Percentiles rank a stretch among this genome's conserved stretches.
phyloP scores from a whole-genome alignment of 1,284 basidiomycete genomes.

The Ceratobasidium sp. region DNA sequence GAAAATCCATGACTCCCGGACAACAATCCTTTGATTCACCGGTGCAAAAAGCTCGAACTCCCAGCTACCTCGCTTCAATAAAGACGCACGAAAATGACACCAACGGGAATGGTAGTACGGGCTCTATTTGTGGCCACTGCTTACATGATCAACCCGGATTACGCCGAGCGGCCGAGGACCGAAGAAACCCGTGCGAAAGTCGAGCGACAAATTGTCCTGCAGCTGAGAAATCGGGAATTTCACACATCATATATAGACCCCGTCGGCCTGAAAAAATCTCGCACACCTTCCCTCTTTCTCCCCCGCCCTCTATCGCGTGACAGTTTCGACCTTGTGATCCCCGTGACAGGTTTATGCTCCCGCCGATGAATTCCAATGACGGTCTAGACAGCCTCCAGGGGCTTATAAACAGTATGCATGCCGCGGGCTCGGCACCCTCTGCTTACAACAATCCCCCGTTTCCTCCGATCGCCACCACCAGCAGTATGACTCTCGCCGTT shows the following conservation, averaged over 20 bases:
- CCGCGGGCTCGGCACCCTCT: slow-evolving; percentile 5
- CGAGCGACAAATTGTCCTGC: not conserved
- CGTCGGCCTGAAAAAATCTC: not conserved
- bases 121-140: slow-evolving; percentile 14
- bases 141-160: slow-evolving; percentile 13
- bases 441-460: too few relatives aligned
- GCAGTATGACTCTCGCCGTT: not conserved
- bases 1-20: not conserved
- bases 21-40: not conserved
- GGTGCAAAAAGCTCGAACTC: not conserved
- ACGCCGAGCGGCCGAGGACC: not conserved
- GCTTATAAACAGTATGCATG: slow-evolving; percentile 41
- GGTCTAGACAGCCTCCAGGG: slow-evolving; percentile 18
- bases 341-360: slow-evolving; percentile 3
- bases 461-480: too few relatives aligned
- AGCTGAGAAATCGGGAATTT: slow-evolving; percentile 35
- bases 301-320: slow-evolving; percentile 4
- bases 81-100: not conserved
- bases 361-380: slow-evolving; percentile 9
- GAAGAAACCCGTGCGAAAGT: slow-evolving; percentile 38
- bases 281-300: not conserved
- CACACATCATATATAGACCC: not conserved
- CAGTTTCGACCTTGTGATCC: not conserved
- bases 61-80: not conserved
- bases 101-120: not conserved